Conservation (phyloP, 2,329 filamentous ascomycete species). For the Cladophialophora carrionii region DNA sequence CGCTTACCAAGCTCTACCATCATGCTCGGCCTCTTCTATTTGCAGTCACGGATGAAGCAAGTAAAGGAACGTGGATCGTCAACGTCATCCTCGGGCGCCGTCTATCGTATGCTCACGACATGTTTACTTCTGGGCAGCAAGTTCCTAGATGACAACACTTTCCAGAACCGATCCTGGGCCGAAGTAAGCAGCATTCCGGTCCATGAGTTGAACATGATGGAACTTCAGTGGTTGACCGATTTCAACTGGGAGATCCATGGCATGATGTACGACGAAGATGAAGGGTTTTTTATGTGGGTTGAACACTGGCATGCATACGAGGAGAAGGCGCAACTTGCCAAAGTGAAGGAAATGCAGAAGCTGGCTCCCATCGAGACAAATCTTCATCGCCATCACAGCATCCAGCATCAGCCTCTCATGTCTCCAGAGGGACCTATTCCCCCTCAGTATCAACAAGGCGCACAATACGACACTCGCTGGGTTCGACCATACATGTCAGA, state of each 20-base stretch:
- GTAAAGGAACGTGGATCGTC: constrained; percentile 62
- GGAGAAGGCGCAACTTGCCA: constrained; percentile 52
- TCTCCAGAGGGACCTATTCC: constrained; percentile 54
- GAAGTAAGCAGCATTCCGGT: constrained; percentile 91
- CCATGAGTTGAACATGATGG: constrained; percentile 78
- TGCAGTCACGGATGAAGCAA: constrained; percentile 79
- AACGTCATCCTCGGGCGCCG: constrained; percentile 65
- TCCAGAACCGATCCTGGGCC: constrained; percentile 95
- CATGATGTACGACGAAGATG: constrained; percentile 74
- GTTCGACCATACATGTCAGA: constrained; percentile 54
- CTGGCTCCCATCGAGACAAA: constrained; percentile 69
- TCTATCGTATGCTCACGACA: constrained; percentile 86
- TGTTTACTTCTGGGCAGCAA: constrained; percentile 87
- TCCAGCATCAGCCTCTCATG: constrained; percentile 54
- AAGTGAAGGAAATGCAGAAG: constrained; percentile 52
- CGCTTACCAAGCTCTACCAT: constrained; percentile 89
- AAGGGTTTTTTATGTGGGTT: constrained; percentile 68
- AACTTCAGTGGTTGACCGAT: constrained; percentile 82
- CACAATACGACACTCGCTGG: constrained; percentile 56
- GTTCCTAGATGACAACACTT: constrained; percentile 95
- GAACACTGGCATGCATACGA: constrained; percentile 69
- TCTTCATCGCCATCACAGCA: constrained; percentile 56
- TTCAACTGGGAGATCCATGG: constrained; percentile 87
- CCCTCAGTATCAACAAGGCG: constrained; percentile 55
- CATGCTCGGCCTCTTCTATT: constrained; percentile 84